phyloP scores from a whole-genome alignment of 2,329 filamentous ascomycete species.

The Zymoseptoria pseudotritici region DNA sequence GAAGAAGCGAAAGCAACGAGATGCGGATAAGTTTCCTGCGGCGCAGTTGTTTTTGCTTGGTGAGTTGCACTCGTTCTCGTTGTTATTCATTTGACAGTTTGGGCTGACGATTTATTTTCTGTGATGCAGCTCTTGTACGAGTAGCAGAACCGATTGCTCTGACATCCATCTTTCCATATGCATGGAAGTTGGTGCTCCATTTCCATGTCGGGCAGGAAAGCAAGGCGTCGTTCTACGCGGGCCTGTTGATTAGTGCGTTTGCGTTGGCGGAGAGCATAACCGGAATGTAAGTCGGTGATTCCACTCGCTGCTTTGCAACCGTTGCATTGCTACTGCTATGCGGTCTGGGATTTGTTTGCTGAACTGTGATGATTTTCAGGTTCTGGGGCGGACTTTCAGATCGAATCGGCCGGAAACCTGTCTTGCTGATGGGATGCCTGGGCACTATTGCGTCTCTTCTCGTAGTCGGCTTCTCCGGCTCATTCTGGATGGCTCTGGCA shows the following conservation, averaged over 20 bases:
- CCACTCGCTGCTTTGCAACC: background rate
- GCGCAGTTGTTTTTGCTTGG: slow-evolving; percentile 77
- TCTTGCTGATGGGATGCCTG: slow-evolving; percentile 70
- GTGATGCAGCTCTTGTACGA: slow-evolving; percentile 69
- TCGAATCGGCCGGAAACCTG: slow-evolving; percentile 73
- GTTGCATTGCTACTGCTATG: background rate
- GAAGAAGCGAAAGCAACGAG: slow-evolving; percentile 41
- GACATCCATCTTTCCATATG: slow-evolving; percentile 89
- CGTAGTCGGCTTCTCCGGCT: slow-evolving; percentile 72
- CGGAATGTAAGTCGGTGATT: slow-evolving; percentile 50
- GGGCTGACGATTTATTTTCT: background rate
- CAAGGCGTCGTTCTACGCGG: slow-evolving; percentile 82
- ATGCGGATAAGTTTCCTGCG: slow-evolving; percentile 70
- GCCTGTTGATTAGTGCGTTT: slow-evolving; percentile 79
- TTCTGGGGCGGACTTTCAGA: slow-evolving; percentile 83
- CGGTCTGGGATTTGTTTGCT: background rate
- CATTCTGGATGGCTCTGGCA: slow-evolving; percentile 73
- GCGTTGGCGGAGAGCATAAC: slow-evolving; percentile 74
- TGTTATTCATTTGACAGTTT: background rate
- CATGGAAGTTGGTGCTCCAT: slow-evolving; percentile 72
- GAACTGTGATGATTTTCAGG: slow-evolving; percentile 10
- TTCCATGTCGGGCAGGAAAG: slow-evolving; percentile 63
- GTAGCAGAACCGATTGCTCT: slow-evolving; percentile 88
- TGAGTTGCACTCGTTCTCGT: slow-evolving; percentile 40
- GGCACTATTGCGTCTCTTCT: slow-evolving; percentile 79